Base-by-base conservation (phyloP, 139 green algal genomes). In the Chlorella ohadii region DNA sequence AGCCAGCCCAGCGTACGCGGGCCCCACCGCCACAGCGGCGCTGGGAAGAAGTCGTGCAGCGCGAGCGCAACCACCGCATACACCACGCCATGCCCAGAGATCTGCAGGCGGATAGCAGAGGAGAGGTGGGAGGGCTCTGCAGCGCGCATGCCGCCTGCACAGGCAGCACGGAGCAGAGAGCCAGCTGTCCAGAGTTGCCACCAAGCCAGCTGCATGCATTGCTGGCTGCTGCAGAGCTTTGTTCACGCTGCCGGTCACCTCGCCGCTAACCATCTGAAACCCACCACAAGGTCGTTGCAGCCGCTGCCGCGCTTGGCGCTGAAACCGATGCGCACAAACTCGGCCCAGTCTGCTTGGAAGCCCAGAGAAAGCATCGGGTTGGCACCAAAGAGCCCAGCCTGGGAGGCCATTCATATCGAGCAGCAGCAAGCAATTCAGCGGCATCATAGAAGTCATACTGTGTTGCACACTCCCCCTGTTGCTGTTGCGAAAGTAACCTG, bases 211-310 rank as follows among this genome's bases (percentile, higher is more conserved):
- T 17, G 61, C 61, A 23, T 13, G 11, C 80, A 0, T 34, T 88
- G 85, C 87, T 92, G 88, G 7, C 44, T 11, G n/a, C n/a, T n/a
- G n/a, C n/a, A 51, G 44, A 51, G 44, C 44, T 51, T 9, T 51
- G 44, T 16, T n/a, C n/a, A 9, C 9, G 44, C 44, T 16, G 44
- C 44, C 44, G 7, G 7, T 51, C 7, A 6, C 44, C 44, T 9
- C 6, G 44, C 44, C 44, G 44, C 44, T 9, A 6, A 6, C 44
- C 44, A 51, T 6, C 44, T 51, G 44, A 51, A 51, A 59, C 51
- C 51, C 51, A 95, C 91, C 4, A 97, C 89, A 0, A 97, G 87
- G 79, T 97, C 94, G 79, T 97, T 97, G 82, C 94, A 97, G 39
- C 94, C 94, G 59, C 88, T 93, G 41, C 92, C 92, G 0, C 90